A percentile compares a stretch with the other conserved stretches of the same genome.
phyloP scores from a whole-genome alignment of 192 early-diverging fungal genomes.

The Lobosporangium transversale region DNA sequence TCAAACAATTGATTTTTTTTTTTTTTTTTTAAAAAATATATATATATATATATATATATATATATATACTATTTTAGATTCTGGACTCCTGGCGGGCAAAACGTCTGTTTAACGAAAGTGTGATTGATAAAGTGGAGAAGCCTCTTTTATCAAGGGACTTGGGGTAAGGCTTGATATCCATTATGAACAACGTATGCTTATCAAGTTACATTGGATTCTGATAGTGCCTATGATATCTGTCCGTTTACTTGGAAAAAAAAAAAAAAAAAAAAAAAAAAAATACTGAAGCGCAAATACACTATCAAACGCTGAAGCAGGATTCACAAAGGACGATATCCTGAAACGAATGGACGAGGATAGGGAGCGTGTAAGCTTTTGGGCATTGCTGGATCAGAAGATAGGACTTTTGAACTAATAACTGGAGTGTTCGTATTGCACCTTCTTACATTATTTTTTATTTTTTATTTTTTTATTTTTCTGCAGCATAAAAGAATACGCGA shows the following conservation, averaged over 20 bases:
- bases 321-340: slow-evolving; percentile 63
- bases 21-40: not conserved
- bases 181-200: too few relatives aligned
- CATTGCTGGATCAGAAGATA: too few relatives aligned
- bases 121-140: slow-evolving; percentile 53
- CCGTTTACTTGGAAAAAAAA: too few relatives aligned
- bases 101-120: slow-evolving; percentile 12
- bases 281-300: slow-evolving; percentile 16
- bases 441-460: too few relatives aligned
- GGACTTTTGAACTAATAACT: too few relatives aligned
- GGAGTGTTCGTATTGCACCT: too few relatives aligned
- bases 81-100: slow-evolving; percentile 29
- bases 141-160: slow-evolving; percentile 50
- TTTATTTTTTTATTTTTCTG: not conserved
- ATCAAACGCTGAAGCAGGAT: slow-evolving; percentile 24
- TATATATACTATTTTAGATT: too few relatives aligned
- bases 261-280: too few relatives aligned
- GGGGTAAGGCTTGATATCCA: slow-evolving; percentile 34
- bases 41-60: too few relatives aligned
- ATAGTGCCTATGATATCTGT: too few relatives aligned
- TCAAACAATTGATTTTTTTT: not conserved
- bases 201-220: too few relatives aligned
- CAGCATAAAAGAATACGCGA: slow-evolving; percentile 67
- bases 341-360: slow-evolving; percentile 68
- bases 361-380: slow-evolving; percentile 61